phyloP scores from a whole-genome alignment of 2,329 filamentous ascomycete species.

The Thermoascus crustaceus region DNA sequence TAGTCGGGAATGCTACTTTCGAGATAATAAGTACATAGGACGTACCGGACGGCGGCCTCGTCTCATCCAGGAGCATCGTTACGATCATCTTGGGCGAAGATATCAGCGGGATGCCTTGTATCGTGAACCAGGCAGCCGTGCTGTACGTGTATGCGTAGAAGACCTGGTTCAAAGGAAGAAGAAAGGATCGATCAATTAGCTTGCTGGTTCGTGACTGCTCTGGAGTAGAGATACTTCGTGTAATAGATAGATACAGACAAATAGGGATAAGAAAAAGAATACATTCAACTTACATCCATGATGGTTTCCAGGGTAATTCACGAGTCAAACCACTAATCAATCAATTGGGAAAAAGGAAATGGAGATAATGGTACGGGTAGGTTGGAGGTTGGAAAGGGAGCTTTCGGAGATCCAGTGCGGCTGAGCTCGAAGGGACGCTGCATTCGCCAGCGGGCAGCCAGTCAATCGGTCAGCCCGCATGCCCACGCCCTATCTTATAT shows the following conservation, averaged over 20 bases:
- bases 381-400: too few species aligned
- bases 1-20: slow-evolving; percentile 5
- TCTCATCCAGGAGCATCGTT: slow-evolving; percentile 50
- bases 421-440: too few species aligned
- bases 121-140: slow-evolving; percentile 35
- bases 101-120: slow-evolving; percentile 48
- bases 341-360: too few species aligned
- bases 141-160: slow-evolving; percentile 40
- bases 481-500: too few species aligned
- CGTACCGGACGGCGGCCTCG: slow-evolving; percentile 47
- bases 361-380: too few species aligned
- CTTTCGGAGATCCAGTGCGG: too few species aligned
- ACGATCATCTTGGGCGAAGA: slow-evolving; percentile 54
- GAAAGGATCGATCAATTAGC: background rate
- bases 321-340: background rate
- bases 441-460: too few species aligned
- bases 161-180: too few species aligned
- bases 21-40: slow-evolving; percentile 1
- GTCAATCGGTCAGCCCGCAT: too few species aligned
- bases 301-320: slow-evolving; percentile 6
- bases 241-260: background rate
- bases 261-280: background rate
- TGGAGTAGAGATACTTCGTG: background rate
- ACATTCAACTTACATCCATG: slow-evolving; percentile 15
- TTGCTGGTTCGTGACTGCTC: too few species aligned